A percentile compares a stretch with the other conserved stretches of the same genome.
Conservation (phyloP, 2,329 filamentous ascomycete genomes). For the Juglanconis sp. region DNA sequence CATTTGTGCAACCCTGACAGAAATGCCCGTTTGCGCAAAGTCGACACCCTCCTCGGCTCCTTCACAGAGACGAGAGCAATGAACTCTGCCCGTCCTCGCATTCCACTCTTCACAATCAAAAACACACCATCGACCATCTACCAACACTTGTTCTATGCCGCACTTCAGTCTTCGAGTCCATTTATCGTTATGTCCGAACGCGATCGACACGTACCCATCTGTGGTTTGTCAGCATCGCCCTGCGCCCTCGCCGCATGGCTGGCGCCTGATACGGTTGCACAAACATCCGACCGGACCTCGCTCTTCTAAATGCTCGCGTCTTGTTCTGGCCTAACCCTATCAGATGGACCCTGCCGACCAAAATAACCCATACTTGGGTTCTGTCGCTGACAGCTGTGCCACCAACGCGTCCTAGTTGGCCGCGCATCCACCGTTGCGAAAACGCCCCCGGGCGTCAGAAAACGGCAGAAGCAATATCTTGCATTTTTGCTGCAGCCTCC, state of each 20-base stretch:
- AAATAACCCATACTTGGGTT: too few relatives aligned
- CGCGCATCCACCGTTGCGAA: background rate
- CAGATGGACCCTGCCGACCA: background rate
- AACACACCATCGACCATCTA: too few relatives aligned
- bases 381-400: background rate
- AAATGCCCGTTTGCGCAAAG: too few relatives aligned
- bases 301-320: background rate
- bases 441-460: background rate
- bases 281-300: background rate
- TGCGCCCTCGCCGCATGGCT: background rate
- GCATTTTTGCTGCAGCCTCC: constrained; percentile 2
- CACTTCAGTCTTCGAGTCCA: too few relatives aligned
- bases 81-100: too few relatives aligned
- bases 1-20: too few relatives aligned
- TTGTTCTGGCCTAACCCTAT: background rate
- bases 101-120: too few relatives aligned
- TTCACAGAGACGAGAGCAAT: too few relatives aligned
- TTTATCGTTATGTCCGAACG: too few relatives aligned
- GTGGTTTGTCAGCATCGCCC: constrained; percentile 4
- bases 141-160: too few relatives aligned
- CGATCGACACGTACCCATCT: too few relatives aligned
- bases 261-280: background rate
- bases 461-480: constrained; percentile 1
- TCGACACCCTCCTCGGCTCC: too few relatives aligned
- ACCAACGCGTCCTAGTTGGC: background rate